Evolutionary conservation across 2,329 filamentous ascomycete genomes (phyloP), one percentile per base, ranked within the genome.

Genomic region (Fulvia fulva): DNA sequence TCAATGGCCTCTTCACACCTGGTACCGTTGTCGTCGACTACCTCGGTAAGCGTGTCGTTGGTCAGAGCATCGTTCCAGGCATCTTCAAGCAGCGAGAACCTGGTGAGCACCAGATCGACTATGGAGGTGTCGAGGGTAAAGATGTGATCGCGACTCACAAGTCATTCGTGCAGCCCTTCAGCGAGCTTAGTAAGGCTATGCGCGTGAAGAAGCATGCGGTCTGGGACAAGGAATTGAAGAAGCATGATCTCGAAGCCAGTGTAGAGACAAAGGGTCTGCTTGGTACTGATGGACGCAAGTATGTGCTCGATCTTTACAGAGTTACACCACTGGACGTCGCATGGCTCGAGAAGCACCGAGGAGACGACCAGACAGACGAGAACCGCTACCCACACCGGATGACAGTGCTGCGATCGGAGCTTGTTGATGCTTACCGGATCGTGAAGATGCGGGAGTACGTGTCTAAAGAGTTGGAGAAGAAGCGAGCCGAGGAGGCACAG

Each of bases 71-170:
- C 64, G 94, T 99, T 19, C 94, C 94, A 5, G 95, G 94, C 59
- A 99, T 99, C 70, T 99, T 99, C 83, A 97, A 97, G 80, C 94
- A 97, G 78, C 87, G 93, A 34, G 94, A 97, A 70, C 91, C 92
- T 28, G 94, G 92, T 53, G 94, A 99, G 83, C 94, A 96, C 76
- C 94, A 97, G 75, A 97, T 99, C 67, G 94, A 99, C 74, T 99
- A 99, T 71, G 94, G 94, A 71, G 94, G 93, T 65, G 94, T 97
- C 30, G 94, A 99, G 73, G 94, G 95, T 65, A 96, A 96, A 77
- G 94, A 99, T 65, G 84, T 96, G 25, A 90, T 99, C 53, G 92
- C 94, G 0, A 89, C 90, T 12, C 91, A 97, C 70, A 87, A 95
- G 71, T 86, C 87, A 21, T 99, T 99, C 68, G 85, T 86, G 0